Conservation (phyloP, 495 filamentous ascomycete species). For the Hyaloscypha bicolor region DNA sequence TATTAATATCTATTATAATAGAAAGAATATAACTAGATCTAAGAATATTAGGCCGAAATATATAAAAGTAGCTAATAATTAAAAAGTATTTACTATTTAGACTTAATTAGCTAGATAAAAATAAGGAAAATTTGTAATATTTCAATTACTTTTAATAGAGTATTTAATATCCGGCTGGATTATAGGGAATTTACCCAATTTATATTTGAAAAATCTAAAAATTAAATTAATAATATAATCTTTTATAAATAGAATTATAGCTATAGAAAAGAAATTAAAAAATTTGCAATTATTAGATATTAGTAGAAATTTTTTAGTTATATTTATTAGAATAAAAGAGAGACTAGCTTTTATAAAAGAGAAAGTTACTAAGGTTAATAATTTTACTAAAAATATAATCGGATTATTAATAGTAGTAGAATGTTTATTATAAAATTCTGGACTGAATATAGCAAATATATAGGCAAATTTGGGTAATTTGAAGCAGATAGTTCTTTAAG, state of each 20-base stretch:
- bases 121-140: constrained; percentile 1
- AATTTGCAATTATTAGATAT: not conserved
- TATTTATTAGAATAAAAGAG: not conserved
- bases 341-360: not conserved
- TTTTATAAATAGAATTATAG: not conserved
- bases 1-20: not conserved
- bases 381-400: not conserved
- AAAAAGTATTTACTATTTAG: constrained; percentile 1
- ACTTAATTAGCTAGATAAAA: not conserved
- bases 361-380: not conserved
- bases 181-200: not conserved
- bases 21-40: not conserved
- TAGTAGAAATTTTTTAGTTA: not conserved
- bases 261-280: constrained; percentile 2
- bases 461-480: too few relatives aligned
- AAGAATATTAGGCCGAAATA: not conserved
- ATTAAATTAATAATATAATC: constrained; percentile 1
- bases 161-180: constrained; percentile 1
- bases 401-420: too few relatives aligned
- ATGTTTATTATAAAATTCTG: too few relatives aligned
- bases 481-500: too few relatives aligned
- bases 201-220: not conserved
- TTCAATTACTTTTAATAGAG: not conserved
- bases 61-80: not conserved
- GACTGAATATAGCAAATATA: too few relatives aligned